These are phyloP conservation scores for Trichosanthes cucumerina DNA, from an alignment of 306 rosid species.

Conservation along the genomic window DNA sequence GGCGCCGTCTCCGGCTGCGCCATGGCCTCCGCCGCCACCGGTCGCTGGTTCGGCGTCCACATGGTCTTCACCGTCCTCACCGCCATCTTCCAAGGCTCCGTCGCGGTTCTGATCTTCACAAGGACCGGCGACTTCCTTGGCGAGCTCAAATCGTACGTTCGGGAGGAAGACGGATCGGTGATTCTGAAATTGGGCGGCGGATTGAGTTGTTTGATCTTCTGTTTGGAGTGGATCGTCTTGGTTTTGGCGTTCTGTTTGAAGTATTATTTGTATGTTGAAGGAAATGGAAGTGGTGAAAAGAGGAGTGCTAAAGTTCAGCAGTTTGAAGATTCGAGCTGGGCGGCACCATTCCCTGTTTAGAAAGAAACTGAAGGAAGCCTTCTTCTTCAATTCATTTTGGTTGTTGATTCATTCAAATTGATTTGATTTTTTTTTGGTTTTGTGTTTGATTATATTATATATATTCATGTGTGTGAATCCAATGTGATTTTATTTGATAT, in stretches of 20 bases:
- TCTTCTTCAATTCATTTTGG: background rate
- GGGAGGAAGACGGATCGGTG: slow-evolving; percentile 66
- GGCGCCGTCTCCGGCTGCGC: slow-evolving; percentile 78
- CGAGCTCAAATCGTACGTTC: slow-evolving; percentile 55
- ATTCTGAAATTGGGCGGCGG: slow-evolving; percentile 79
- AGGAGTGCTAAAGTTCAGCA: slow-evolving; percentile 5
- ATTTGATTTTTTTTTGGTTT: background rate
- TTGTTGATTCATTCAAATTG: background rate
- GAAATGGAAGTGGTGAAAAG: slow-evolving; percentile 13
- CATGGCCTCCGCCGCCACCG: slow-evolving; percentile 30
- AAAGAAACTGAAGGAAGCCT: background rate
- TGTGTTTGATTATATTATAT: background rate
- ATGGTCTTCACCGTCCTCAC: slow-evolving; percentile 79
- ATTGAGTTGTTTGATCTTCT: slow-evolving; percentile 53
- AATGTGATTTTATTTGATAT: no score
- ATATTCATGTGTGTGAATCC: no score
- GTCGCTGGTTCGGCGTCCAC: slow-evolving; percentile 68
- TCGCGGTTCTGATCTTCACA: slow-evolving; percentile 57
- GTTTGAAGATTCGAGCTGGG: background rate
- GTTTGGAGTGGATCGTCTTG: slow-evolving; percentile 79
- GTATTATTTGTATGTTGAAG: slow-evolving; percentile 54
- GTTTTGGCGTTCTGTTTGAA: slow-evolving; percentile 69
- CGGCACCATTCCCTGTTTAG: background rate
- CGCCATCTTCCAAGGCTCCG: slow-evolving; percentile 69
- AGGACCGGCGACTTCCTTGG: slow-evolving; percentile 58